Evolutionary conservation across 2,329 filamentous ascomycete species (phyloP), one percentile per base, ranked within the genome.

Genomic region (Calonectria pteridis): DNA sequence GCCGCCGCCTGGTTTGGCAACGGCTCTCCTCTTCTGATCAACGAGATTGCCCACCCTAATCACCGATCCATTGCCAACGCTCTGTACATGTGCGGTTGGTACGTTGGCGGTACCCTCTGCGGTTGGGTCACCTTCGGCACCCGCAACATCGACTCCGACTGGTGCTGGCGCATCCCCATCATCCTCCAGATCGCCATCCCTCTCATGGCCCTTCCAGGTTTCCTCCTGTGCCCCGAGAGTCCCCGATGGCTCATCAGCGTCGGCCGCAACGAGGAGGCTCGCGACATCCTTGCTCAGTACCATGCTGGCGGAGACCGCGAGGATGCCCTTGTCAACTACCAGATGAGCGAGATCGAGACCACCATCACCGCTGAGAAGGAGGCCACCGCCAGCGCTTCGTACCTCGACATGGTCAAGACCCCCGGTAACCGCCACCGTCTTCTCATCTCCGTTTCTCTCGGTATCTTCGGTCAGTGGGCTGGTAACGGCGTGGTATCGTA

Each of bases 271-370:
- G 82, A 83, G 26, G 80, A 85, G 26, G 84, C 85, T 1, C 78
- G 78, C 28, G 77, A 81, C 4, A 82, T 86, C 20, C 81, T 86
- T n/a, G 81, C 79, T 13, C 81, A 80, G 20, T 85, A 84, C 53
- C 86, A 87, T 53, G 82, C 85, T 1, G 85, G 86, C 46, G 85
- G 85, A 3, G 82, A 87, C 65, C 75, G 77, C 0, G 73, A 79
- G 9, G 63, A 85, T 29, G 82, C 83, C 1, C 80, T 87, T 2
- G 85, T 87, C 0, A 74, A 75, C 2, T 80, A 84, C 9, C 82
- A 86, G 76, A 81, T 84, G 78, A 81, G 81, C 50, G 85, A 87
- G 71, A 87, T 87, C 78, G 51, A 83, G 79, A 7, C 86, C 81
- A 79, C 84, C 79, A 72, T 80, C 63, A 73, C 75, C 9, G 71